phyloP scores from a whole-genome alignment of 768 basidiomycete genomes.

The Tylopilus sp. region DNA sequence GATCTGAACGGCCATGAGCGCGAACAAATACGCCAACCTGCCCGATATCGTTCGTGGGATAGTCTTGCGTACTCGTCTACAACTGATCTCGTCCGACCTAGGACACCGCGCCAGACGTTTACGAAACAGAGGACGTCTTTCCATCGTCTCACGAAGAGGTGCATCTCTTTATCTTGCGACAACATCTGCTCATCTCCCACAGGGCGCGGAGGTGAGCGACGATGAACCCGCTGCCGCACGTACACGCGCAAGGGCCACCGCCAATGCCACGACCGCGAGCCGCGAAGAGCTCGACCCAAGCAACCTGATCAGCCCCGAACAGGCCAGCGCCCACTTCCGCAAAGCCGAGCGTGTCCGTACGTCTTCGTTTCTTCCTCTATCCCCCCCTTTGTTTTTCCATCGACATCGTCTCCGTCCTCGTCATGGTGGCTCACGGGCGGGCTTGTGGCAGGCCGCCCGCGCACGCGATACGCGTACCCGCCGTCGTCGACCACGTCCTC shows the following conservation, averaged over 20 bases:
- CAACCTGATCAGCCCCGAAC: slow-evolving; percentile 58
- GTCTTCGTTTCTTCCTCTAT: slow-evolving; percentile 3
- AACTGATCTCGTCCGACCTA: slow-evolving; percentile 29
- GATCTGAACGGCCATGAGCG: slow-evolving; percentile 42
- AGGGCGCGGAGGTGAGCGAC: slow-evolving; percentile 66
- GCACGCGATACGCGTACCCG: slow-evolving; percentile 66
- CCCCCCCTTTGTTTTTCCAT: no score
- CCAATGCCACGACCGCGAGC: slow-evolving; percentile 34
- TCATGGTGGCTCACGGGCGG: not conserved
- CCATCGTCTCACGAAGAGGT: slow-evolving; percentile 52
- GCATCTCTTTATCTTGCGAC: slow-evolving; percentile 20
- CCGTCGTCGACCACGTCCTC: slow-evolving; percentile 47
- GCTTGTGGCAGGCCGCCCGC: slow-evolving; percentile 43
- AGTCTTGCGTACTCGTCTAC: no score
- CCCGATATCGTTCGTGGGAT: slow-evolving; percentile 79
- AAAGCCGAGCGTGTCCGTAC: slow-evolving; percentile 66
- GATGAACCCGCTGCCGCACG: slow-evolving; percentile 51
- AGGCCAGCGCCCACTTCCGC: slow-evolving; percentile 67
- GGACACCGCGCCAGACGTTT: slow-evolving; percentile 91
- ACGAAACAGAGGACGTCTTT: slow-evolving; percentile 84
- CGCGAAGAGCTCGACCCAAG: slow-evolving; percentile 70
- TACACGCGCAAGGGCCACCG: slow-evolving; percentile 29
- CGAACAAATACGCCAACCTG: slow-evolving; percentile 79
- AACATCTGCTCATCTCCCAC: slow-evolving; percentile 4
- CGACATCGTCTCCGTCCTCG: not conserved